A percentile compares a stretch with the other conserved stretches of the same genome.
Evolutionary conservation across 176 grass and related monocot species (phyloP).

Genomic region (Triticum turgidum): DNA sequence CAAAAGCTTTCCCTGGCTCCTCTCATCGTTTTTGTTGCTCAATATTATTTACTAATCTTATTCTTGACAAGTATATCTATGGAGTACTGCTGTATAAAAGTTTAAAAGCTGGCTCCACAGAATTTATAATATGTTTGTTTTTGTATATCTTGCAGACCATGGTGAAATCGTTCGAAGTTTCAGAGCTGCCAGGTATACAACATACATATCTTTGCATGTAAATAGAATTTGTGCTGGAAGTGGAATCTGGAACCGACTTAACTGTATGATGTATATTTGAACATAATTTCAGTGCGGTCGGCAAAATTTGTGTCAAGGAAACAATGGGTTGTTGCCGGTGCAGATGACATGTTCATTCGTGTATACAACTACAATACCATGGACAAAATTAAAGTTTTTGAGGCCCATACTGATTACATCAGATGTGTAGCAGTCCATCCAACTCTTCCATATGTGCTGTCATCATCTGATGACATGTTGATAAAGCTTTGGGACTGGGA

Average conservation of each 20-base stretch:
- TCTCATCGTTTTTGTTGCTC: not conserved
- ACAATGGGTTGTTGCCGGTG: slow-evolving; percentile 98
- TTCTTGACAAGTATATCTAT: not conserved
- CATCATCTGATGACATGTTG: slow-evolving; percentile 99
- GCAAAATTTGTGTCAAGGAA: slow-evolving; percentile 92
- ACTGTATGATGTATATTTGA: slow-evolving; percentile 29
- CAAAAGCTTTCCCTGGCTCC: not conserved
- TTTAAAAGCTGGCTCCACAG: not conserved
- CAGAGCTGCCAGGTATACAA: slow-evolving; percentile 83
- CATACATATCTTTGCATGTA: slow-evolving; percentile 11
- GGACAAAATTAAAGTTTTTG: slow-evolving; percentile 96
- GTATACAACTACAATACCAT: slow-evolving; percentile 96
- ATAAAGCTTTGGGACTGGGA: slow-evolving; percentile 99
- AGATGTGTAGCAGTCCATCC: slow-evolving; percentile 98
- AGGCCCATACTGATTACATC: slow-evolving; percentile 90
- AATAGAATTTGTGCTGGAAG: not conserved
- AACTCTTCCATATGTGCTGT: slow-evolving; percentile 91
- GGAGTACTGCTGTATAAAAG: not conserved
- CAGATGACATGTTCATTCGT: slow-evolving; percentile 93
- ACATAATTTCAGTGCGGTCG: slow-evolving; percentile 74
- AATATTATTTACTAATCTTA: not conserved
- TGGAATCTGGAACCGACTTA: not conserved
- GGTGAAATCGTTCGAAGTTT: slow-evolving; percentile 97
- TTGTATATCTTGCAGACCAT: slow-evolving; percentile 72
- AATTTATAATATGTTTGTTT: slow-evolving; percentile 21